A percentile compares a stretch with the other conserved stretches of the same genome.
phyloP scores from a whole-genome alignment of 306 rosid species.

The Malus domestica region DNA sequence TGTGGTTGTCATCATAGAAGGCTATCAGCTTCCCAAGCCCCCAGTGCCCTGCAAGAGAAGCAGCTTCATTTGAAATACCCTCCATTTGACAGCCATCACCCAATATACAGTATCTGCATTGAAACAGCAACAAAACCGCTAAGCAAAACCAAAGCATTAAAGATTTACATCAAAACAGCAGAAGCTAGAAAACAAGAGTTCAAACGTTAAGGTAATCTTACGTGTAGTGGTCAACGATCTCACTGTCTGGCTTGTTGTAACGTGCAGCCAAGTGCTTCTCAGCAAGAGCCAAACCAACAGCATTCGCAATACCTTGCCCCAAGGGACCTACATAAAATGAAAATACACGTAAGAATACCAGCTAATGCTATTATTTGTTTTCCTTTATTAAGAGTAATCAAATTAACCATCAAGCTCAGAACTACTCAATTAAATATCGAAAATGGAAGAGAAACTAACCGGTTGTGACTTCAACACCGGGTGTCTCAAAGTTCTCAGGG shows the following conservation, averaged over 20 bases:
- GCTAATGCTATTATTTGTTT: neutral
- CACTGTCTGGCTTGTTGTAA: constrained; percentile 82
- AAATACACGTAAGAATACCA: neutral
- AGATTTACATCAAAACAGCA: neutral
- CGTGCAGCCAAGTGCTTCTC: constrained; percentile 99
- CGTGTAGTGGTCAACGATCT: constrained; percentile 95
- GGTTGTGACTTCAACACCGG: constrained; percentile 91
- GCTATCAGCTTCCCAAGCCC: constrained; percentile 95
- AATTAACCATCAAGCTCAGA: neutral
- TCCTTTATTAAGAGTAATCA: neutral
- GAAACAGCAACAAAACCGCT: constrained; percentile 10
- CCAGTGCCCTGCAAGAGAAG: constrained; percentile 98
- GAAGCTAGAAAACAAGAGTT: neutral
- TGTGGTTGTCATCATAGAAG: constrained; percentile 95
- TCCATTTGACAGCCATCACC: constrained; percentile 99
- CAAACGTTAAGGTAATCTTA: constrained; percentile 22
- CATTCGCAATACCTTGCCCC: constrained; percentile 98
- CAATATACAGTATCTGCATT: constrained; percentile 56
- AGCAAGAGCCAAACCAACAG: constrained; percentile 95
- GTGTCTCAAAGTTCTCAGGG: constrained; percentile 95
- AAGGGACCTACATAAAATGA: constrained; percentile 68
- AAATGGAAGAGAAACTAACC: constrained; percentile 39
- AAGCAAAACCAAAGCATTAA: neutral
- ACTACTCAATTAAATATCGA: neutral
- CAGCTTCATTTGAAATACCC: constrained; percentile 86